Evolutionary conservation across 2,329 filamentous ascomycete genomes (phyloP), one percentile per base, ranked within the genome.

Genomic region (Ophiocordyceps camponoti-saundersi): DNA sequence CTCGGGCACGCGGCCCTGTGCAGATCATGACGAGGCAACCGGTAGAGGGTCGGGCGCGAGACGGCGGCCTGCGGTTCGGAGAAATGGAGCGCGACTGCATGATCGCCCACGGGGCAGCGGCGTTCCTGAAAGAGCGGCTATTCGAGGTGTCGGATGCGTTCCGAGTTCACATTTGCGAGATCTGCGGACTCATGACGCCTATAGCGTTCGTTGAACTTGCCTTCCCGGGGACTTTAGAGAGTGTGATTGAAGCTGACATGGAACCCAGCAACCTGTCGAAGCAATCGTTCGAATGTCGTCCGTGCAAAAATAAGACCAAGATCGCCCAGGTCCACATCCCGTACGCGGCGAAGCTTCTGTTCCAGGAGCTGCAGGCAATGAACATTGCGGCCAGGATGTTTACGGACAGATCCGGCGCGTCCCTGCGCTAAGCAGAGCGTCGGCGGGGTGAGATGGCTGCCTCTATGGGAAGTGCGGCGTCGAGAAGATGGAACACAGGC

Each of bases 51-150:
- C 85, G 93, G 78, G 92, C 92, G 3, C 75, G 93, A 66, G 93
- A 98, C 62, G 92, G 92, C 75, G 92, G 92, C 72, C 76, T 98
- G 42, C 90, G 93, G 62, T 98, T 98, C 79, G 92, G 92, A 80
- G 92, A 98, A 73, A 98, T 98, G 92, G 93, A 98, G 68, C 90
- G 93, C 70, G 93, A 98, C 78, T 98, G 92, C 65, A 98, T 98
- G 92, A 98, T 98, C 71, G 88, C 93, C n/a, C 93, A 98, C 63
- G 92, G 92, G 61, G 92, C 93, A 3, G 90, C 87, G 47, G 83
- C 89, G 2, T 98, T 98, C 76, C 69, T 98, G 60, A 98, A 98
- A 70, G 92, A 98, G 72, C 80, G 92, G 58, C 69, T 98, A 49
- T 95, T 98, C 59, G 90, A 96, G 63, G 92, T 98, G 45, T 95